Evolutionary conservation across 2,329 filamentous ascomycete species (phyloP), one percentile per base, ranked within the genome.

Genomic region (Aspergillus latus): DNA sequence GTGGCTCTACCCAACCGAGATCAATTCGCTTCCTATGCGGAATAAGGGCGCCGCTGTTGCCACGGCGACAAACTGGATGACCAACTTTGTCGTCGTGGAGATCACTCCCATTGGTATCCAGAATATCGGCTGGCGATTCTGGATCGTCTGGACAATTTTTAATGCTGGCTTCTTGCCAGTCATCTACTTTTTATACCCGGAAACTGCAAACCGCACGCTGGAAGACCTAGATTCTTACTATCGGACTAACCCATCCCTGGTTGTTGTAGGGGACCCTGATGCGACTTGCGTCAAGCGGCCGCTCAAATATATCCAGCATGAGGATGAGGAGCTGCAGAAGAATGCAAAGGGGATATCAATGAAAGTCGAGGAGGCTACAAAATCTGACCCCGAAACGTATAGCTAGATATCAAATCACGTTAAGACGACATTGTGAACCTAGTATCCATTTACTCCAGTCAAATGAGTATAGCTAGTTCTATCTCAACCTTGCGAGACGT

Each of bases 211-310:
- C 45, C 64, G 68, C 1, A 67, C 59, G 5, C 60, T 72, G 2
- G 70, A 73, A 54, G 70, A 72, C 32, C 63, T 77, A 5, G 74
- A 76, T 45, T 64, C 65, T 1, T 74, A 73, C 56, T 77, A 74
- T 51, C 69, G 72, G 6, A 61, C 61, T 0, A 68, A 74, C 28
- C 73, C 73, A 0, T 64, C 70, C 4, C 59, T 82, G 3, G 69
- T 84, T 7, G 76, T 83, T 8, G 73, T 77, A 61, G 68, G 65
- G 2, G 79, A 83, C 53, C 77, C 78, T 49, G 72, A 82, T 30
- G 80, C 79, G 0, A 76, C 77, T 5, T 72, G 68, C 4, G 68
- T 73, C 5, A 76, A 76, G 59, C 71, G 80, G 29, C 80, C 80
- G 1, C 59, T 66, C n/a, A 75, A 78, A 56, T 82, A 77, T 49